These are phyloP conservation scores for Candida insectorum DNA, from an alignment of 805 yeast species.

Conservation along the genomic window DNA sequence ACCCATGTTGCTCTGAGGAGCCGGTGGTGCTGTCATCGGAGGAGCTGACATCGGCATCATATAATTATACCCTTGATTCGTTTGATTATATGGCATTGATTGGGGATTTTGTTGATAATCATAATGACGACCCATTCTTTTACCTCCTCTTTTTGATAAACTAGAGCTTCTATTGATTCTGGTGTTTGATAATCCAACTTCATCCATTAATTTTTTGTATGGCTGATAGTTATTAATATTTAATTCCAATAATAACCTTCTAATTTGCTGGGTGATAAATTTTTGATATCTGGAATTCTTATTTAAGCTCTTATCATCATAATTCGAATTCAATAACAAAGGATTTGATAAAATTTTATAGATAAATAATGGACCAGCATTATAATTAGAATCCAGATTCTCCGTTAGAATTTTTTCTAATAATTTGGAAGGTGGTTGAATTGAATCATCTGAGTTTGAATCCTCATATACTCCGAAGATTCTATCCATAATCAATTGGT, in stretches of 20 bases:
- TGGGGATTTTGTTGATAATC: not conserved
- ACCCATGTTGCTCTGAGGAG: no score
- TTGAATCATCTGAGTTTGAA: conserved; percentile 21
- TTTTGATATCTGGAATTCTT: conserved; percentile 41
- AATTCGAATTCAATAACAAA: conserved; percentile 32
- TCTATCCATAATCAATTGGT: conserved; percentile 56
- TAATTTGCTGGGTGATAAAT: conserved; percentile 57
- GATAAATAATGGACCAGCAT: conserved; percentile 54
- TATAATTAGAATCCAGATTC: conserved; percentile 45
- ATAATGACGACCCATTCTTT: not conserved
- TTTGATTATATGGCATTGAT: not conserved
- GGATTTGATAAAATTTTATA: conserved; percentile 79
- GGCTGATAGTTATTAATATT: conserved; percentile 60
- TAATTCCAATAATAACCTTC: conserved; percentile 57
- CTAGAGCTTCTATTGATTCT: conserved; percentile 27
- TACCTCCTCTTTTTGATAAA: conserved; percentile 15
- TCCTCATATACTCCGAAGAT: conserved; percentile 55
- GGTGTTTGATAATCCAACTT: conserved; percentile 65
- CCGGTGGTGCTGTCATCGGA: no score
- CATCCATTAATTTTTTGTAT: conserved; percentile 85
- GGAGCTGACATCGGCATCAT: not conserved
- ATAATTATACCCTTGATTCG: not conserved
- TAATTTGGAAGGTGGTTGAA: conserved; percentile 37
- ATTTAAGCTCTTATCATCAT: conserved; percentile 36
- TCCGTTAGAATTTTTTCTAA: conserved; percentile 66